These are phyloP conservation scores for Penicillium angulare DNA, from an alignment of 495 filamentous ascomycete species.

Conservation along the genomic window DNA sequence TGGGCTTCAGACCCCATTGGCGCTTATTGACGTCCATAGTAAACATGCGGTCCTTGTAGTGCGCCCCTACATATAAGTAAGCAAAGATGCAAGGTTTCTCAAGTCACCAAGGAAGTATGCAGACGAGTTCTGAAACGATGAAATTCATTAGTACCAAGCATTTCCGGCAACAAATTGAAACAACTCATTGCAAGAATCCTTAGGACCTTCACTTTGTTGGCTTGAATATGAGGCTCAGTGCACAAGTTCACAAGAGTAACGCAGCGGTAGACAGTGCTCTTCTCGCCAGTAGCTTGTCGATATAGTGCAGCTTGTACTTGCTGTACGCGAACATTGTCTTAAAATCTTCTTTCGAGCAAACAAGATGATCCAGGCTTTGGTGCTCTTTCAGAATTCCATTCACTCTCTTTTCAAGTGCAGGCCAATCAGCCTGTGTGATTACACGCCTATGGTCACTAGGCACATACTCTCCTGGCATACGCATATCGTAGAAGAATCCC, in stretches of 20 bases:
- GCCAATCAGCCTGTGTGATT: conserved; percentile 73
- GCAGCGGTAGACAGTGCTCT: conserved; percentile 89
- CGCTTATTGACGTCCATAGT: conserved; percentile 87
- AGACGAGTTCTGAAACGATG: conserved; percentile 77
- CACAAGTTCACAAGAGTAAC: conserved; percentile 80
- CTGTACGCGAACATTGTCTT: conserved; percentile 96
- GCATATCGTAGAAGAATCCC: conserved; percentile 99
- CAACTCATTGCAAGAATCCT: too few relatives aligned
- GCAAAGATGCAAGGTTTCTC: conserved; percentile 9
- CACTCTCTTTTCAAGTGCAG: conserved; percentile 73
- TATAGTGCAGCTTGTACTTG: conserved; percentile 94
- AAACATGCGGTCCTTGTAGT: conserved; percentile 89
- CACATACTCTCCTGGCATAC: conserved; percentile 62
- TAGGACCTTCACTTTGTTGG: conserved; percentile 91
- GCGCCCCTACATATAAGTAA: conserved; percentile 21
- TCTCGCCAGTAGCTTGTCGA: conserved; percentile 85
- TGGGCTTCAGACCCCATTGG: conserved; percentile 79
- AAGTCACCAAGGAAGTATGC: conserved; percentile 96
- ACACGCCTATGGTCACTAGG: conserved; percentile 42
- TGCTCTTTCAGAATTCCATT: conserved; percentile 88
- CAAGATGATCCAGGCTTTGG: conserved; percentile 88
- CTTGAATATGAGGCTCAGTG: conserved; percentile 80
- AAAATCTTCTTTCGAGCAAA: conserved; percentile 83
- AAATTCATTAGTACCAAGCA: neutral
- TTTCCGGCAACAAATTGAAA: too few relatives aligned